Conservation (phyloP, 139 green algal genomes). For the Mychonastes homosphaera region DNA sequence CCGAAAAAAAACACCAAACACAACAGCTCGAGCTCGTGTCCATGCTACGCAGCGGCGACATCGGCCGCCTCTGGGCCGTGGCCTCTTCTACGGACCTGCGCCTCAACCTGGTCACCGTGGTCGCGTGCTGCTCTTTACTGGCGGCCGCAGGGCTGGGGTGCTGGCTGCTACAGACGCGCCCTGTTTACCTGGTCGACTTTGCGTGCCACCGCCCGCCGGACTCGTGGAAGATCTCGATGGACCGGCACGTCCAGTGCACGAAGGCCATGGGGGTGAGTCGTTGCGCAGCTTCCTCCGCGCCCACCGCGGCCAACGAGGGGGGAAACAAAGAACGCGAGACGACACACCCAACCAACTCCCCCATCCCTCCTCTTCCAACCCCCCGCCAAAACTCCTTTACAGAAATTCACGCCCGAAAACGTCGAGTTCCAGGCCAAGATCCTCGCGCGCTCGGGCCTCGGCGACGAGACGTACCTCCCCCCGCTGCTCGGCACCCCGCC, state of each 20-base stretch:
- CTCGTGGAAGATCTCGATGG: too few species aligned
- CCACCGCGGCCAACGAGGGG: too few species aligned
- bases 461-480: conserved; percentile 87
- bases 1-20: too few species aligned
- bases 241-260: background rate
- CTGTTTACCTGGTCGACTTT: conserved; percentile 91
- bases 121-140: conserved; percentile 49
- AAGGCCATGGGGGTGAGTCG: background rate
- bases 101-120: conserved; percentile 79
- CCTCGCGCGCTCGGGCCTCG: conserved; percentile 68
- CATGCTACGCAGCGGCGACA: conserved; percentile 65
- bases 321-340: too few species aligned
- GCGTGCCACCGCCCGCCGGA: conserved; percentile 58
- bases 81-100: conserved; percentile 71
- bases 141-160: conserved; percentile 46
- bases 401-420: conserved; percentile 60
- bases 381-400: conserved; percentile 4
- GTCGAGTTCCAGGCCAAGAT: conserved; percentile 91
- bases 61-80: conserved; percentile 47
- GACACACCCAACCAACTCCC: background rate
- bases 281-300: too few species aligned
- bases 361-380: background rate
- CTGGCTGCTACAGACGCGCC: conserved; percentile 54
- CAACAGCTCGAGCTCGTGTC: conserved; percentile 71
- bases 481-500: conserved; percentile 24